These are phyloP conservation scores for Hyphopichia fennica DNA, from an alignment of 1,139 yeast genomes.

Conservation along the genomic window DNA sequence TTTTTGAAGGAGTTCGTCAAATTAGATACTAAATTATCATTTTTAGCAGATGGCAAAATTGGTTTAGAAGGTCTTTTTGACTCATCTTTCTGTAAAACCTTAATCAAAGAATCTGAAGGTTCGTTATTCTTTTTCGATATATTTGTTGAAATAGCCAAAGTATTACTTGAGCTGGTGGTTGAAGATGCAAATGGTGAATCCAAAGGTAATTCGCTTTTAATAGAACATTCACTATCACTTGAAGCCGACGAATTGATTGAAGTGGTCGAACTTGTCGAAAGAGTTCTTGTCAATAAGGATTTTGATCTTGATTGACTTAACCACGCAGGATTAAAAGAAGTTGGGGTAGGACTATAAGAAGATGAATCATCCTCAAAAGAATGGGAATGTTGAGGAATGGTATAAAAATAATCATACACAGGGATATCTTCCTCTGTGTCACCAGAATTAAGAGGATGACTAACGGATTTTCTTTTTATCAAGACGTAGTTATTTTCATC, in stretches of 20 bases:
- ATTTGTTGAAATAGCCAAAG: background rate
- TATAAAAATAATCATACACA: slow-evolving; percentile 1
- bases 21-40: slow-evolving; percentile 13
- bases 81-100: background rate
- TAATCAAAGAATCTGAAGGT: slow-evolving; percentile 1
- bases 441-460: background rate
- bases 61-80: background rate
- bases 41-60: background rate
- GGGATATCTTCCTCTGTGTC: slow-evolving; percentile 1
- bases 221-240: background rate
- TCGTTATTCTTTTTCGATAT: background rate
- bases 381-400: background rate
- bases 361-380: background rate
- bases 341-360: background rate
- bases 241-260: background rate
- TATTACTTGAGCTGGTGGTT: background rate
- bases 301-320: too few species aligned
- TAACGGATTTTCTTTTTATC: background rate
- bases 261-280: background rate
- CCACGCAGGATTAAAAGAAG: background rate
- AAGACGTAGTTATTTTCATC: background rate
- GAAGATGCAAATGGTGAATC: background rate
- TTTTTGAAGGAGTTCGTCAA: slow-evolving; percentile 14
- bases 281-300: background rate
- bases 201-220: background rate